Base-by-base conservation (phyloP, 805 yeast species). In the Ogataea naganishii region DNA sequence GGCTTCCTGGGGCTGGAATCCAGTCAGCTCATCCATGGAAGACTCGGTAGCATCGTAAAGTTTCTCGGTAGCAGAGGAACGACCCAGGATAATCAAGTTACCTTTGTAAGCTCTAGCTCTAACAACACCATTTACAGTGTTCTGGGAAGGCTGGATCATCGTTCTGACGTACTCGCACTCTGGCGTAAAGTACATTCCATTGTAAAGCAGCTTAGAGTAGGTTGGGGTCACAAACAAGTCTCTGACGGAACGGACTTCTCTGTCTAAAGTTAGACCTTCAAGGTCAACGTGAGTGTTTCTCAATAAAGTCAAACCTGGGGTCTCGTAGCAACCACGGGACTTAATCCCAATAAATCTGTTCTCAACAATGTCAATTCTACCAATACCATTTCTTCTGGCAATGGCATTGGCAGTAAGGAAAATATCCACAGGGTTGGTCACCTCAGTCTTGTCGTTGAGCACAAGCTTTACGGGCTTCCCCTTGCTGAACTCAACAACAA, bases 311-410 rank as follows among this genome's bases (percentile, higher is more conserved):
- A 92, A 75, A 60, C 97, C 98, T 45, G 98, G 98, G 41, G 97
- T 94, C 67, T 92, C 98, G 69, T 92, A 92, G 71, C 98, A 92
- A 36, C 98, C 98, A 72, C 98, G 85, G 41, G 97, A 88, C 64
- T 92, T 92, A 62, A 92, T 81, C 60, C 97, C 97, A 53, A 92
- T 92, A 63, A 92, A 92, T 71, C 98, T 86, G 73, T 92, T 85
- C 69, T 92, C 98, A 43, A 92, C 98, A 54, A 92, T 92, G 67
- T 92, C 98, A 58, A 92, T 81, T 72, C 98, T 86, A 61, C 98
- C 98, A 38, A 92, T 96, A 71, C 98, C 98, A 60, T 92, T 88
- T 70, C 96, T 86, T 75, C 98, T 88, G 36, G 96, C 97, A 51
- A 92, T 69, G 47, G 86, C 76, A 61, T 92, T 89, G 38, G 96